Evolutionary conservation across 768 basidiomycete species (phyloP), one percentile per base, ranked within the genome.

Genomic region (Leucogyrophana mollusca): DNA sequence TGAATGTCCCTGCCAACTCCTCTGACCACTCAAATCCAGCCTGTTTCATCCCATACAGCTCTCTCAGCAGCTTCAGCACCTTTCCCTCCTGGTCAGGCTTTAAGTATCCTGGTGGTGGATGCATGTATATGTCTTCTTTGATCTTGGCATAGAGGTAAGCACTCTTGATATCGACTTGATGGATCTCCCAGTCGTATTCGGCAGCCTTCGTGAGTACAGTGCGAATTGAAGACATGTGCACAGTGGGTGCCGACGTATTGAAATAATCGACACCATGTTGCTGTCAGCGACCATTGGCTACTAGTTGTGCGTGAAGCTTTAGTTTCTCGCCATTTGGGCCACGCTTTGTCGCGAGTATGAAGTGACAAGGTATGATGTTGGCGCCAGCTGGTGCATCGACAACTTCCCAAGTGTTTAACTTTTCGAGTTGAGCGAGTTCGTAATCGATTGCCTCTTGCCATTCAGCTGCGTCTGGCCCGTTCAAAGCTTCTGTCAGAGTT

Each of bases 21-120:
- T 60, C 13, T n/a, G 66, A 62, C 70, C 69, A 73, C 27, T 60
- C 43, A 7, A 52, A 41, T 2, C 57, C 64, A 1, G 63, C 56
- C 42, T 72, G 70, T 17, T 66, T 67, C 2, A 75, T 58, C 0
- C 76, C 68, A 46, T 76, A 76, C 6, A 77, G 48, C 61, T 55
- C 17, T 54, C 51, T 0, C 41, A 27, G 0, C 67, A 55, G 8
- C 42, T 37, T 47, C 58, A 59, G 14, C 58, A 57, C 50, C 45
- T 63, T 56, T 9, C 60, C 47, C 18, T 65, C 61, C 2, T 59
- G 32, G 3, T 30, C 46, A 0, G 17, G 14, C 7, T 23, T 42
- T 4, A 42, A 32, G 35, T 61, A 71, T 0, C 65, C 60, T 0
- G 54, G 52, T 0, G 72, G 72, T 43, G 69, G 66, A 1, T 39